Evolutionary conservation across 2,329 filamentous ascomycete genomes (phyloP), one percentile per base, ranked within the genome.

Genomic region (Penicillium griseofulvum): DNA sequence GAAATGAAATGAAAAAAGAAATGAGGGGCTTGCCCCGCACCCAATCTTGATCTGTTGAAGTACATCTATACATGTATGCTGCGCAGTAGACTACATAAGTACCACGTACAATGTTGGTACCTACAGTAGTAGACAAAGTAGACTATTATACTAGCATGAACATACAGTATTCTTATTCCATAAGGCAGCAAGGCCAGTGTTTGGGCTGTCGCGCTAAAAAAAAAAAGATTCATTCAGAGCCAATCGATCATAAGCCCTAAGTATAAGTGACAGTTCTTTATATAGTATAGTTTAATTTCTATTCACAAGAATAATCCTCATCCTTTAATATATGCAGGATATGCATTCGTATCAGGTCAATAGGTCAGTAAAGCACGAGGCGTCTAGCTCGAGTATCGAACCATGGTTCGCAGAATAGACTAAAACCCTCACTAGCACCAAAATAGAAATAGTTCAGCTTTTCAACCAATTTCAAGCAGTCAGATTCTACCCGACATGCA

Each of bases 141-240:
- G 24, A 38, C 22, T 8, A 41, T 19, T 16, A 24, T 47, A 31
- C 28, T 10, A 7, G 29, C 34, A 24, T 52, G 22, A 22, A 22
- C 22, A 22, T 22, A 22, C 22, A 22, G 22, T 22, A 22, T 22
- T 22, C 22, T 22, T 22, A 22, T 42, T 24, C 14, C 16, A 14
- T 56, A 56, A 54, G 54, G 54, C 50, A 54, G 38, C 54, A 54
- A 56, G 54, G 54, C 44, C 37, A 43, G 42, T 42, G 37, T 38
- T 58, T 50, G 59, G 52, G 55, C 46, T 42, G 39, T 39, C 38
- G 49, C 51, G 55, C 59, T 59, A 59, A 55, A 37, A 39, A 31
- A 12, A 12, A 49, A 49, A 55, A 65, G 63, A 65, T 65, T 61
- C 57, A 63, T 57, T 26, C 56, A 51, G 29, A 57, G 53, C 62